These are phyloP conservation scores for Sungouiozyma ichnusensis DNA, from an alignment of 805 yeast species.

Conservation along the genomic window DNA sequence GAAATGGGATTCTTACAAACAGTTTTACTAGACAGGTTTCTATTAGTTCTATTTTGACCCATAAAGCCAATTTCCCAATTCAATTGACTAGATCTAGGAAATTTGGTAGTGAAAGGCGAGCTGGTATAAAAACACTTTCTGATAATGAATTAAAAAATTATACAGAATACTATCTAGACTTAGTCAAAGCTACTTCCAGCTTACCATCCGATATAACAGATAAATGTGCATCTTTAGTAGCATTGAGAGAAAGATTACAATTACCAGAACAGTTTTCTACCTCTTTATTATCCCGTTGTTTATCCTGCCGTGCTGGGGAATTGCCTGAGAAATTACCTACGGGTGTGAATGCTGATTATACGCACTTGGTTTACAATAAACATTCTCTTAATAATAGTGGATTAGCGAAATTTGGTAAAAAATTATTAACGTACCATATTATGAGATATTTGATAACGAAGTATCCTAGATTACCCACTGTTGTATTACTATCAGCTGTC, in stretches of 20 bases:
- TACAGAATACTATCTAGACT: slow-evolving; percentile 15
- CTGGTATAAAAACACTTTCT: not conserved
- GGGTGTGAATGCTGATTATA: slow-evolving; percentile 22
- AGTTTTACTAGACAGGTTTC: not conserved
- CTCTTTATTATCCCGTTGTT: slow-evolving; percentile 68
- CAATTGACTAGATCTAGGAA: not conserved
- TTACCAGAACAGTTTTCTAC: slow-evolving; percentile 48
- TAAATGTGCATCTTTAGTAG: slow-evolving; percentile 59
- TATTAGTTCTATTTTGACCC: not conserved
- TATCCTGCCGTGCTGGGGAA: slow-evolving; percentile 46
- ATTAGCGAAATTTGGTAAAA: slow-evolving; percentile 72
- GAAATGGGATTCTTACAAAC: not conserved
- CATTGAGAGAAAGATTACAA: slow-evolving; percentile 67
- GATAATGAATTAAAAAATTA: slow-evolving; percentile 14
- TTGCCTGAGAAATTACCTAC: slow-evolving; percentile 6
- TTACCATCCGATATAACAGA: slow-evolving; percentile 41
- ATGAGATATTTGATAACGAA: slow-evolving; percentile 61
- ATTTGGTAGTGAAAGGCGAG: not conserved
- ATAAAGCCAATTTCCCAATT: not conserved
- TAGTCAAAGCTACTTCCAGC: slow-evolving; percentile 13
- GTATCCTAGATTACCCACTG: slow-evolving; percentile 85
- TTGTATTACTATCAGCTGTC: slow-evolving; percentile 63
- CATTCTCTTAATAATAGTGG: slow-evolving; percentile 61
- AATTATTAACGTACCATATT: slow-evolving; percentile 62
- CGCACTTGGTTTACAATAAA: slow-evolving; percentile 22